These are phyloP conservation scores for Pseudogymnoascus sp. DNA, from an alignment of 2,329 filamentous ascomycete species.

Conservation along the genomic window DNA sequence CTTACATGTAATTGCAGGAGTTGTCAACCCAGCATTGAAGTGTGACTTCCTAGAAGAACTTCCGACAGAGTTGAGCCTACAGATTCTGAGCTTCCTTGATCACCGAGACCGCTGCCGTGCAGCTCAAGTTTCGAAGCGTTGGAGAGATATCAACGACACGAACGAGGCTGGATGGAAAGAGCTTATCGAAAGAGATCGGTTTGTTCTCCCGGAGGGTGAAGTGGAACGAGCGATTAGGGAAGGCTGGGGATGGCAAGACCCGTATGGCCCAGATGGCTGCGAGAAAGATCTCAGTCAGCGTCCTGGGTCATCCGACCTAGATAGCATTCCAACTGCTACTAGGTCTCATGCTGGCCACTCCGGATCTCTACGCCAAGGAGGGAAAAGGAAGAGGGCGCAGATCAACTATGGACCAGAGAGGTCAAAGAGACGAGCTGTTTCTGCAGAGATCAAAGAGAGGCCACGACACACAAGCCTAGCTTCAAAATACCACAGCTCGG, in stretches of 20 bases:
- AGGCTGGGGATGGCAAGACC: constrained; percentile 97
- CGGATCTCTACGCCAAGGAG: not conserved
- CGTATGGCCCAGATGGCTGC: constrained; percentile 63
- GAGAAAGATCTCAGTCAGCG: constrained; percentile 71
- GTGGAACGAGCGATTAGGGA: constrained; percentile 78
- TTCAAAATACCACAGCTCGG: constrained; percentile 18
- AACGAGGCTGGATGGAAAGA: constrained; percentile 97
- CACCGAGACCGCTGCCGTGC: constrained; percentile 79
- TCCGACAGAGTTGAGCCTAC: constrained; percentile 78
- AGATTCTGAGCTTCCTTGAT: constrained; percentile 82
- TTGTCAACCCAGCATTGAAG: constrained; percentile 89
- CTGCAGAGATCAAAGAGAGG: constrained; percentile 23
- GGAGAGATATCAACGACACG: constrained; percentile 83
- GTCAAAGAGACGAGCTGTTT: constrained; percentile 25
- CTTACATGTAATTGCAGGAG: constrained; percentile 78
- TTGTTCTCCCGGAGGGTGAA: constrained; percentile 70
- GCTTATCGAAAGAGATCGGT: constrained; percentile 78
- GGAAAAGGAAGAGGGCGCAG: constrained; percentile 27
- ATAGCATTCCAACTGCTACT: constrained; percentile 16
- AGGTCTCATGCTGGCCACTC: constrained; percentile 7
- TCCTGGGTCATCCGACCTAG: constrained; percentile 44
- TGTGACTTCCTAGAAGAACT: constrained; percentile 85
- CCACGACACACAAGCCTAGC: constrained; percentile 16
- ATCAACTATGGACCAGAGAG: constrained; percentile 20
- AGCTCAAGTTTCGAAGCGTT: constrained; percentile 88